Percentiles rank a stretch among this genome's conserved stretches.
These are phyloP conservation scores for Pythium myriotylum DNA, from an alignment of 352 stramenopile species.

Conservation along the genomic window DNA sequence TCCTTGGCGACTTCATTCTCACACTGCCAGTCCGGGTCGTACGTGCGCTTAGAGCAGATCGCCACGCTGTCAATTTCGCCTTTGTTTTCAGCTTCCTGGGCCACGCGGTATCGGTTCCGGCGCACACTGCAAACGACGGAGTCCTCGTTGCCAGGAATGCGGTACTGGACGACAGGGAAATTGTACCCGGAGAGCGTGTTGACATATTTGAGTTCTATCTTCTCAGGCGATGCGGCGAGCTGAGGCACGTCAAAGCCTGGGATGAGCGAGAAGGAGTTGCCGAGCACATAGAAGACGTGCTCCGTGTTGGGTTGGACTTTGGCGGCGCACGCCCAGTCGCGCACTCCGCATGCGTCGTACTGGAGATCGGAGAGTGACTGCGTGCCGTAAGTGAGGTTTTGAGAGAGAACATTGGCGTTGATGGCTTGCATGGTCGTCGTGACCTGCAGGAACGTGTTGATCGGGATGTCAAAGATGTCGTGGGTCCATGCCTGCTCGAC, in stretches of 20 bases:
- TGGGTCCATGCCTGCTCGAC: constrained; percentile 20
- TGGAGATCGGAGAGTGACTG: constrained; percentile 24
- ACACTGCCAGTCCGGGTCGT: constrained; percentile 29
- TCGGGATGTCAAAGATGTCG: constrained; percentile 25
- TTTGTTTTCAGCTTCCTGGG: constrained; percentile 7
- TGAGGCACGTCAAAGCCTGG: constrained; percentile 18
- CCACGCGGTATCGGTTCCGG: constrained; percentile 17
- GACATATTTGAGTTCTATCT: constrained; percentile 24
- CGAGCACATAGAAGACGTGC: constrained; percentile 9
- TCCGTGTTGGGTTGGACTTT: constrained; percentile 24
- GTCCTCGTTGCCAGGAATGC: constrained; percentile 7
- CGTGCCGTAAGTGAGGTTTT: constrained; percentile 14
- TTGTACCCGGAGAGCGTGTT: constrained; percentile 32
- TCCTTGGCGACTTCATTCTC: constrained; percentile 28
- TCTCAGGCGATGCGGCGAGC: constrained; percentile 7
- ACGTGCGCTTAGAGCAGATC: constrained; percentile 27
- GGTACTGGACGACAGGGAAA: constrained; percentile 25
- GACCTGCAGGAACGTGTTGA: constrained; percentile 27
- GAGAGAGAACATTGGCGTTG: neutral
- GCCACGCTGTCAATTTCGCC: constrained; percentile 27
- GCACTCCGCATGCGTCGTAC: constrained; percentile 25
- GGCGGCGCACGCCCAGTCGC: constrained; percentile 19
- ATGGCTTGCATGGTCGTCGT: neutral
- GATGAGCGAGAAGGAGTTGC: constrained; percentile 12
- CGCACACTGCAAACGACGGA: constrained; percentile 27